Base-by-base conservation (phyloP, 2,329 filamentous ascomycete genomes). In the Phialemoniopsis sp. region DNA sequence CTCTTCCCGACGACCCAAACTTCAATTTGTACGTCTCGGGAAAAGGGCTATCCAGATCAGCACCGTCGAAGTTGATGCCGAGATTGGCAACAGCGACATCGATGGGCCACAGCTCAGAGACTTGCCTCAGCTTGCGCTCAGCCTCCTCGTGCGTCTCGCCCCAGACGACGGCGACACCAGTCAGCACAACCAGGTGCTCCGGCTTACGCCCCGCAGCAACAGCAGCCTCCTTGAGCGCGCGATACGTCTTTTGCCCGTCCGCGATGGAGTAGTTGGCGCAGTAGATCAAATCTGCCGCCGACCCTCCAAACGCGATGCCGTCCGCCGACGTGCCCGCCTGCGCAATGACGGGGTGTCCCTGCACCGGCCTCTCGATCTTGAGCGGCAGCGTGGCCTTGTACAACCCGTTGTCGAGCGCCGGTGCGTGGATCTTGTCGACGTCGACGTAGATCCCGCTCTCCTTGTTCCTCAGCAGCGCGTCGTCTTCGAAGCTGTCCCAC, bases 201-300 rank as follows among this genome's bases (percentile, higher is more conserved):
- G 38, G 38, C 2, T 40, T 32, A 9, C 41, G 13, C 4, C 41
- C 41, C 13, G 41, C 41, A 2, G 14, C 32, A 8, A 17, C 35
- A 7, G 41, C 38, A 7, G 34, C 34, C 6, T 14, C 35, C 31
- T 44, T 44, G 32, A 41, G 38, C n/a, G 34, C 31, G 21, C 35
- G 34, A 13, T 32, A 35, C 4, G 38, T 40, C 21, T 40, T 40
- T 15, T 44, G 38, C 5, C 41, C 41, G 32, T 44, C 41, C 5
- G 17, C 19, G 32, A 44, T 44, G 13, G 41, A 41, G 26, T 41
- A 41, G 38, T 39, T 42, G 32, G 41, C 41, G 28, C 41, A 44
- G 34, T 44, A 44, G 18, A 44, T 38, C 30, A 44, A 21, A n/a
- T n/a, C n/a, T n/a, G n/a, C n/a, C n/a, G n/a, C n/a, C n/a, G n/a